Base-by-base conservation (phyloP, 257 asterid species). In the Coffea eugenioides region DNA sequence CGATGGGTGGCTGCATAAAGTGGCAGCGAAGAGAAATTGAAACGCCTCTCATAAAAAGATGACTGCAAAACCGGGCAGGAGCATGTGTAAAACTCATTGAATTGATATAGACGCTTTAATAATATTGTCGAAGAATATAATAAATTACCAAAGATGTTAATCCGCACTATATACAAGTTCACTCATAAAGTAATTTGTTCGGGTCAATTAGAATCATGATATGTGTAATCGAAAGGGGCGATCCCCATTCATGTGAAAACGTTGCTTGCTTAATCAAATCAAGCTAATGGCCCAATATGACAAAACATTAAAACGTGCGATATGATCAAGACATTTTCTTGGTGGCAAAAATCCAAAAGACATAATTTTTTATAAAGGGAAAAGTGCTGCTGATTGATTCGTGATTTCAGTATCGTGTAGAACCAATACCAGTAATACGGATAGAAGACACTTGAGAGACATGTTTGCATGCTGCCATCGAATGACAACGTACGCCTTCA, bases 221-320 rank as follows among this genome's bases (percentile, higher is more conserved):
- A 16, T 8, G 25, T 56, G 8, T 15, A 34, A 16, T 1, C 12
- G 12, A 73, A 23, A 15, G 23, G 78, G 6, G 1, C 13, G 62
- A 31, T 4, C 62, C 43, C 43, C 36, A 12, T 1, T 74, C 56
- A 10, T 1, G 9, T 36, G 78, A 56, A 57, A 57, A 20, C 13
- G 27, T 20, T 10, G n/a, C 64, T 36, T 74, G 78, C 78, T 34
- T 31, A 18, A 34, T 34, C 65, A 67, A 77, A 69, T 67, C 36
- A 27, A 49, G 80, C 34, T 65, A 48, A 54, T 2, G 21, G 59
- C 59, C 59, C 13, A 54, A 54, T 54, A 54, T 54, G 59, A 16
- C 59, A 54, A 54, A 54, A 16, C 6, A 16, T 15, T 15, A 18
- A 18, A 56, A 56, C 1, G 5, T 56, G 23, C 62, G n/a, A 39